Conservation (phyloP, 108 stramenopile species). For the Pseudonitzschia multistriata region DNA sequence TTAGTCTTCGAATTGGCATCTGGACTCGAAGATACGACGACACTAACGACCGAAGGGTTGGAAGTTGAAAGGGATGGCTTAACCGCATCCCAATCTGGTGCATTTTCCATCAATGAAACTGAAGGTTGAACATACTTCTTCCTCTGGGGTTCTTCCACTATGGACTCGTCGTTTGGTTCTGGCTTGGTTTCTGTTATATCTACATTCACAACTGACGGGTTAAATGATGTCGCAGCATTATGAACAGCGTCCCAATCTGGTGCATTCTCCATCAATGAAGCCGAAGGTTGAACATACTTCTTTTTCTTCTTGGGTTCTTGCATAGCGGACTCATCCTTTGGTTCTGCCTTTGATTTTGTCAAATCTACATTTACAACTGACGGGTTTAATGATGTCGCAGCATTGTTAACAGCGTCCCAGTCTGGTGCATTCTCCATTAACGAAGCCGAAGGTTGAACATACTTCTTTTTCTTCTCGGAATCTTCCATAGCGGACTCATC, state of each 20-base stretch:
- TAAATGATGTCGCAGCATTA: background rate
- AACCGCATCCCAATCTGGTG: slow-evolving; percentile 8
- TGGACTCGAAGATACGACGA: background rate
- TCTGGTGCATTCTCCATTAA: slow-evolving; percentile 2
- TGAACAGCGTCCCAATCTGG: slow-evolving; percentile 11
- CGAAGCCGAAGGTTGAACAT: background rate
- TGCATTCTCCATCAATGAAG: slow-evolving; percentile 9
- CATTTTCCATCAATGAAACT: slow-evolving; percentile 7
- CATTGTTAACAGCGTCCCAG: background rate
- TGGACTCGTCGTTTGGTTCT: background rate
- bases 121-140: slow-evolving; percentile 12
- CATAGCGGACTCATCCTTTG: background rate
- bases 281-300: slow-evolving; percentile 6
- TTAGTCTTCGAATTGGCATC: background rate
- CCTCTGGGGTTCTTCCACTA: background rate
- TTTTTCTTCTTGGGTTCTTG: background rate
- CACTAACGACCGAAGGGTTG: background rate
- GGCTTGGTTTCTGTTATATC: background rate
- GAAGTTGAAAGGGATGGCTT: background rate
- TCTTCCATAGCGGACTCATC: background rate
- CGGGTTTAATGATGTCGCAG: background rate
- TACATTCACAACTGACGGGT: background rate
- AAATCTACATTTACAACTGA: background rate
- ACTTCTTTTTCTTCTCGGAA: background rate
- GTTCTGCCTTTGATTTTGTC: background rate